These are phyloP conservation scores for Rhodotorula diobovata DNA, from an alignment of 768 basidiomycete genomes.

Conservation along the genomic window DNA sequence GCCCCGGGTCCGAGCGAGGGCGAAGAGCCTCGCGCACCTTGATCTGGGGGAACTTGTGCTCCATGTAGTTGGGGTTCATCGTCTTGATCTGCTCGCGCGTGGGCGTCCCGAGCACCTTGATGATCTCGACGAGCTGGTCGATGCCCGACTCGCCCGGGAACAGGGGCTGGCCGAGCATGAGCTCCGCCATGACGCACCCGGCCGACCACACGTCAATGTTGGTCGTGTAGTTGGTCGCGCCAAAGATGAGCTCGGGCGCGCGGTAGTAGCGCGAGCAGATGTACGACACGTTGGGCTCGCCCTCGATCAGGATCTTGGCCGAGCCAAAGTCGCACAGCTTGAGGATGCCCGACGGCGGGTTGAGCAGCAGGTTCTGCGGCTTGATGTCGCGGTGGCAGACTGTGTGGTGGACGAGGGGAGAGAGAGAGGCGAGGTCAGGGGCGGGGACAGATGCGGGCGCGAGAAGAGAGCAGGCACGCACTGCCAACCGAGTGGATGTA, in stretches of 20 bases:
- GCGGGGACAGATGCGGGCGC: not conserved
- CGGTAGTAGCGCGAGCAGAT: conserved; percentile 99
- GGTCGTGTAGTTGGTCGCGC: conserved; percentile 98
- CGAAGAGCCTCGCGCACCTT: conserved; percentile 61
- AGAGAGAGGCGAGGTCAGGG: not conserved
- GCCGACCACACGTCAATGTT: conserved; percentile 99
- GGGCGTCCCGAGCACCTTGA: conserved; percentile 98
- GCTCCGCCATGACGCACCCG: conserved; percentile 99
- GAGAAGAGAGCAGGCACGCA: conserved; percentile 47
- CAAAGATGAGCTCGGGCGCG: conserved; percentile 98
- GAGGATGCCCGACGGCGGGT: conserved; percentile 91
- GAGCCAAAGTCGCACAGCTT: conserved; percentile 99
- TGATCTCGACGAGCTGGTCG: conserved; percentile 98
- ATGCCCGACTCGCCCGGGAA: conserved; percentile 94
- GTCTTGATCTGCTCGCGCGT: conserved; percentile 99
- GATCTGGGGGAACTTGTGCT: conserved; percentile 99
- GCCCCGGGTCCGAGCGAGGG: too few relatives aligned
- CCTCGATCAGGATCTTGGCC: conserved; percentile 94
- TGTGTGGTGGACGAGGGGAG: not conserved
- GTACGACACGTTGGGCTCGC: conserved; percentile 98
- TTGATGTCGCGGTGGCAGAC: conserved; percentile 97
- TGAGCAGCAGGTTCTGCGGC: conserved; percentile 95
- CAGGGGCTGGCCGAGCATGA: conserved; percentile 97
- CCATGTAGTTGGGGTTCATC: conserved; percentile 99
- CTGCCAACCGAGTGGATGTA: conserved; percentile 98